Evolutionary conservation across 306 rosid genomes (phyloP).

Genomic region (Senna siamea): DNA sequence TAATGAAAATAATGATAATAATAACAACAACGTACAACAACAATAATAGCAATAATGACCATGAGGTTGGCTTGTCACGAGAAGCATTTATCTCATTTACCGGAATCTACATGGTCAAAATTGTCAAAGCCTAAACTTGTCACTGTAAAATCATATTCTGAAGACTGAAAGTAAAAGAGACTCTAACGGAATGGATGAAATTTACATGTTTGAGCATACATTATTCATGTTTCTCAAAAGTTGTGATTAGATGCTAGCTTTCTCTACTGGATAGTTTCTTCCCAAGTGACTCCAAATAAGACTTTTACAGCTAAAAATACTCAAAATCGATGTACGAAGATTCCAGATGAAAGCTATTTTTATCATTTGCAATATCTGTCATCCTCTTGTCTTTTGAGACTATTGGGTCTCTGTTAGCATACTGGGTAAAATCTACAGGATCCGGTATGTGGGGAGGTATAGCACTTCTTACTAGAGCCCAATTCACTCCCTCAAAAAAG

Average conservation of each 20-base stretch:
- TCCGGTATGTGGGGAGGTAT: constrained; percentile 82
- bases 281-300: constrained; percentile 2
- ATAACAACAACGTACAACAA: too few species aligned
- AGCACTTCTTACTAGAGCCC: constrained; percentile 94
- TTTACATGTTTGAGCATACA: constrained; percentile 42
- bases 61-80: too few species aligned
- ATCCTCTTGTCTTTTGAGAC: constrained; percentile 45
- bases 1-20: too few species aligned
- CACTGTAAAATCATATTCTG: background rate
- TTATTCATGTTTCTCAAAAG: constrained; percentile 17
- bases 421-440: constrained; percentile 64
- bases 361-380: constrained; percentile 34
- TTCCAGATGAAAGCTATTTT: constrained; percentile 1
- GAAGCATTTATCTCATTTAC: background rate
- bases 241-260: constrained; percentile 18
- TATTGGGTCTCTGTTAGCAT: constrained; percentile 49
- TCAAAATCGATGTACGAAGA: constrained; percentile 57
- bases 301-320: constrained; percentile 51
- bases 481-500: constrained; percentile 86
- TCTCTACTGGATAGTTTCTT: constrained; percentile 37
- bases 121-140: background rate
- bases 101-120: background rate
- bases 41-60: too few species aligned
- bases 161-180: background rate
- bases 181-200: background rate